Conservation (phyloP, 2,329 filamentous ascomycete species). For the Lecanoromycetidae sp. region DNA sequence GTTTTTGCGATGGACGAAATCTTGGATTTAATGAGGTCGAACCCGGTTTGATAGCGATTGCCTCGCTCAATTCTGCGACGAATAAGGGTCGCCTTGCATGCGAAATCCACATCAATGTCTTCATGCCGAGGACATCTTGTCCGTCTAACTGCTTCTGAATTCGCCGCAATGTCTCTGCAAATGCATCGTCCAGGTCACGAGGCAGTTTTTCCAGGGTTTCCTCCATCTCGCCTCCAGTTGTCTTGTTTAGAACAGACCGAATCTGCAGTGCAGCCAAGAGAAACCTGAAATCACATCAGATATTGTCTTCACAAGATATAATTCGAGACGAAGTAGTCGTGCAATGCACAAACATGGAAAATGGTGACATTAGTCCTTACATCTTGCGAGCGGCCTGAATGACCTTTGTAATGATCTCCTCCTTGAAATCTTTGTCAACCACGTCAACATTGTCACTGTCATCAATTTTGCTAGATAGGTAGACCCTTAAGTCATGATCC, state of each 20-base stretch:
- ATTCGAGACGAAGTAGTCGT: background rate
- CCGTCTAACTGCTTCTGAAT: constrained; percentile 20
- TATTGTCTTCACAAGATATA: background rate
- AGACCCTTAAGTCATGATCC: constrained; percentile 16
- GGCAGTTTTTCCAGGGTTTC: constrained; percentile 21
- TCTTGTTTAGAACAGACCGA: constrained; percentile 22
- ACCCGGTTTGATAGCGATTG: constrained; percentile 22
- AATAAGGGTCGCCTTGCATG: constrained; percentile 22
- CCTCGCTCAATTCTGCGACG: constrained; percentile 23
- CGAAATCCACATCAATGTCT: constrained; percentile 24
- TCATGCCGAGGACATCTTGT: constrained; percentile 21
- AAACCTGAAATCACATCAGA: constrained; percentile 16
- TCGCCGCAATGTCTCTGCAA: constrained; percentile 22
- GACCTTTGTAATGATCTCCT: constrained; percentile 21
- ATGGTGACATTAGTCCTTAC: constrained; percentile 16
- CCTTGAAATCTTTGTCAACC: constrained; percentile 20
- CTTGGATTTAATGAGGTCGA: constrained; percentile 21
- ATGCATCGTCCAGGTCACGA: constrained; percentile 21
- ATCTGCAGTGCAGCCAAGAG: constrained; percentile 26
- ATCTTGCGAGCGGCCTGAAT: constrained; percentile 21
- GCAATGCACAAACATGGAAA: background rate
- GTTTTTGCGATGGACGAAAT: constrained; percentile 20
- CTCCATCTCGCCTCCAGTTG: constrained; percentile 24
- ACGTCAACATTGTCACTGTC: constrained; percentile 18
- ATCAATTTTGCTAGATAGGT: constrained; percentile 20